Evolutionary conservation across 148 eudicot species (phyloP).

Genomic region (Agrostemma githago): DNA sequence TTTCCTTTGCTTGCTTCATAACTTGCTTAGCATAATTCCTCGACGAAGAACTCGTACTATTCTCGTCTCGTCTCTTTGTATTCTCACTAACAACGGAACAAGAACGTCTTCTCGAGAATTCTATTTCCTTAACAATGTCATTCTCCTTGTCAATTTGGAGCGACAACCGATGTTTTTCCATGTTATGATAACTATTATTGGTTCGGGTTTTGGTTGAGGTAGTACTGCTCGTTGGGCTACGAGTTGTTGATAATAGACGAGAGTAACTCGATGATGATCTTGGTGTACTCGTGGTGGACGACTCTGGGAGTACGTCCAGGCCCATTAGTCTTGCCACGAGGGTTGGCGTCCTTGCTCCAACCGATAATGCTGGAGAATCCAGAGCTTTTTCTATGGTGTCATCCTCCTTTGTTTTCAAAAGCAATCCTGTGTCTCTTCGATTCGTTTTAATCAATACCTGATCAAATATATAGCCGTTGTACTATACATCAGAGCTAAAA

Average conservation of each 20-base stretch:
- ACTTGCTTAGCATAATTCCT: conserved; percentile 56
- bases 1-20: conserved; percentile 65
- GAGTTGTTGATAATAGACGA: conserved; percentile 3
- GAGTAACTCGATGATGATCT: conserved; percentile 30
- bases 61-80: conserved; percentile 31
- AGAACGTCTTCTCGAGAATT: conserved; percentile 34
- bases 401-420: conserved; percentile 25
- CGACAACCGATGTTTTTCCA: conserved; percentile 46
- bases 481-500: too few relatives aligned
- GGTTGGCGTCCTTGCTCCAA: conserved; percentile 49
- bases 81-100: conserved; percentile 32
- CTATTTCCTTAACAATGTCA: conserved; percentile 27
- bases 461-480: too few relatives aligned
- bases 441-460: conserved; percentile 27
- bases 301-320: conserved; percentile 57
- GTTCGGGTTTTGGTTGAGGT: not conserved
- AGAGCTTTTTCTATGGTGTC: conserved; percentile 40
- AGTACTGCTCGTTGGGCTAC: not conserved
- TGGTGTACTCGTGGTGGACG: conserved; percentile 30
- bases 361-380: conserved; percentile 23
- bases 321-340: conserved; percentile 73
- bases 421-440: conserved; percentile 33
- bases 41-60: conserved; percentile 38
- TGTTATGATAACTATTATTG: not conserved
- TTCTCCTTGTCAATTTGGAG: conserved; percentile 63